Conservation (phyloP, 2,329 filamentous ascomycete species). For the Phialophora macrospora region DNA sequence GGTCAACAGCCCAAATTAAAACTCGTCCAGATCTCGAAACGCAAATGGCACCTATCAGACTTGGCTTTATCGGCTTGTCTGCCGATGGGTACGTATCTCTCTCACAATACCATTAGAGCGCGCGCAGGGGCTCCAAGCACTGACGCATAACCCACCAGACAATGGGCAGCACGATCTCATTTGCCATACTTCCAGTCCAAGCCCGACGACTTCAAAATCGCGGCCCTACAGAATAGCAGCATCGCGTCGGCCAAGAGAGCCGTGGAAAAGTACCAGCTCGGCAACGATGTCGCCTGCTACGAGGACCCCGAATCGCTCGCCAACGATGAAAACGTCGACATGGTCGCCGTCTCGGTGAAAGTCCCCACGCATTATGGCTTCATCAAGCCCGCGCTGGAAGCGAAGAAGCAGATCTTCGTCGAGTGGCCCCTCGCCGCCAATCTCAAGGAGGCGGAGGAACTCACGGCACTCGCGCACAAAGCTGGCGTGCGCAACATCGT, state of each 20-base stretch:
- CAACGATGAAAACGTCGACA: slow-evolving; percentile 56
- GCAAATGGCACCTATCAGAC: slow-evolving; percentile 21
- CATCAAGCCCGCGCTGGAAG: slow-evolving; percentile 53
- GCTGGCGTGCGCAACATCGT: slow-evolving; percentile 51
- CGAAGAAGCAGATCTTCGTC: slow-evolving; percentile 59
- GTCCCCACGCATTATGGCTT: slow-evolving; percentile 59
- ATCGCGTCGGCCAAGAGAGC: slow-evolving; percentile 51
- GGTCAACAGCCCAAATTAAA: neutral
- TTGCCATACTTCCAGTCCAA: slow-evolving; percentile 18
- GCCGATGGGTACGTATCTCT: slow-evolving; percentile 23
- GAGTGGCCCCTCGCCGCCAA: slow-evolving; percentile 64
- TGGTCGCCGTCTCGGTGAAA: slow-evolving; percentile 60
- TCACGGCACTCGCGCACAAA: slow-evolving; percentile 46
- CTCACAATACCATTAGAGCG: neutral
- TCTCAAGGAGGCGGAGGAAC: slow-evolving; percentile 47
- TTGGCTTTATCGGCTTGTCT: slow-evolving; percentile 27
- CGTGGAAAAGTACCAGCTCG: slow-evolving; percentile 51
- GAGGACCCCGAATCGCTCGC: slow-evolving; percentile 51
- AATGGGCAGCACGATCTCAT: slow-evolving; percentile 28
- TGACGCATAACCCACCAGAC: slow-evolving; percentile 3
- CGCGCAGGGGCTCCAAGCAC: neutral
- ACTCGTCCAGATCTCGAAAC: neutral
- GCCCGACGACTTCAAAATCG: slow-evolving; percentile 17
- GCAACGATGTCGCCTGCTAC: slow-evolving; percentile 53
- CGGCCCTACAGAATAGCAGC: slow-evolving; percentile 50